Conservation (phyloP, 2,329 filamentous ascomycete genomes). For the Arthrobotrys pseudoclavata region DNA sequence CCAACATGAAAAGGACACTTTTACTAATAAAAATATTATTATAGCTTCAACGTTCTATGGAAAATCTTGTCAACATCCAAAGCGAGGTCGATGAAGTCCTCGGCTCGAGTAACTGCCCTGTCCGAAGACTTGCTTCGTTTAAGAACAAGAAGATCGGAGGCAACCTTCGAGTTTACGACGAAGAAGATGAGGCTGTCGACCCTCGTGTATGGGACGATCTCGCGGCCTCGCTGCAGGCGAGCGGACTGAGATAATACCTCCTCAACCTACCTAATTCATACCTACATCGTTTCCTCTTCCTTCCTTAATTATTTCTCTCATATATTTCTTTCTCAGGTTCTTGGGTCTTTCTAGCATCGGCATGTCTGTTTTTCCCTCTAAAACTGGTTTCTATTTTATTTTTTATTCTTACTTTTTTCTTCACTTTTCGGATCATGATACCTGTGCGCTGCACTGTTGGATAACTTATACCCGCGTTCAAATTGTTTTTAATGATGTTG, state of each 20-base stretch:
- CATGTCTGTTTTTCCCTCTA: constrained; percentile 24
- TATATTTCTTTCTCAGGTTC: constrained; percentile 13
- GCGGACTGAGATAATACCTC: constrained; percentile 49
- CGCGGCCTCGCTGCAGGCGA: constrained; percentile 54
- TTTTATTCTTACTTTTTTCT: constrained; percentile 1
- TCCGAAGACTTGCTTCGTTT: constrained; percentile 56
- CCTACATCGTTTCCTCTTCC: constrained; percentile 4
- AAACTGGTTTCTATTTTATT: background rate
- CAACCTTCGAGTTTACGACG: constrained; percentile 56
- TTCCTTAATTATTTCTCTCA: background rate
- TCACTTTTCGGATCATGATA: constrained; percentile 44
- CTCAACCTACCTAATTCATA: background rate
- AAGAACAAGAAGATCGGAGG: constrained; percentile 59
- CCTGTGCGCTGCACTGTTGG: constrained; percentile 58
- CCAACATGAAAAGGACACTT: background rate
- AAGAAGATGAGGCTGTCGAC: constrained; percentile 55
- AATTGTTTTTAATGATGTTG: constrained; percentile 33
- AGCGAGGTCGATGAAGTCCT: constrained; percentile 58
- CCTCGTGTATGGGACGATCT: constrained; percentile 58
- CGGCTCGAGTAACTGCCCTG: constrained; percentile 53
- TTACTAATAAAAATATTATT: constrained; percentile 11
- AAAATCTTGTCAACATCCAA: constrained; percentile 55
- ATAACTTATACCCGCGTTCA: constrained; percentile 51
- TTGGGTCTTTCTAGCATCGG: constrained; percentile 21
- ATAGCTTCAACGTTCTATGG: constrained; percentile 57